Percentiles rank a stretch among this genome's conserved stretches.
Evolutionary conservation across 192 early-diverging fungal genomes (phyloP).

Genomic region (Anaeromyces robustus): DNA sequence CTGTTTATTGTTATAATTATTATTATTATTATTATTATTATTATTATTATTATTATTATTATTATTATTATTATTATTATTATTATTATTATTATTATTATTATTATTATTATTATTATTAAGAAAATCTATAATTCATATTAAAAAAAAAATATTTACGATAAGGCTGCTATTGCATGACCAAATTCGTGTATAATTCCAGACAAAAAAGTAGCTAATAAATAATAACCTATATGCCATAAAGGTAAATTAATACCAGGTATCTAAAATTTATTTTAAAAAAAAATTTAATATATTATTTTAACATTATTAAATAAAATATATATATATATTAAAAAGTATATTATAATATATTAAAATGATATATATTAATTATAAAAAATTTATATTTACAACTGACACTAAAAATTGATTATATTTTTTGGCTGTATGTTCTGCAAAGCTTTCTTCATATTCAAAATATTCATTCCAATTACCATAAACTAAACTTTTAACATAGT

Average conservation of each 20-base stretch:
- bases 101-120: too few relatives aligned
- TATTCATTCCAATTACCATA: background rate
- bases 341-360: background rate
- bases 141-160: constrained; percentile 20
- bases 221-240: constrained; percentile 47
- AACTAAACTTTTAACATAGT: background rate
- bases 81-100: too few relatives aligned
- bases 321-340: background rate
- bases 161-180: constrained; percentile 52
- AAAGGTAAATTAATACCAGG: constrained; percentile 58
- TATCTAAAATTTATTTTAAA: constrained; percentile 25
- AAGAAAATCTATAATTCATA: too few relatives aligned
- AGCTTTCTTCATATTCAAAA: background rate
- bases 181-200: constrained; percentile 58
- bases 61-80: too few relatives aligned
- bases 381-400: constrained; percentile 30
- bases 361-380: background rate
- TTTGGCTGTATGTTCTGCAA: constrained; percentile 3
- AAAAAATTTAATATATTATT: too few relatives aligned
- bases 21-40: too few relatives aligned
- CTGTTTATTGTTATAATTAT: too few relatives aligned
- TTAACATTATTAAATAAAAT: too few relatives aligned
- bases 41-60: too few relatives aligned
- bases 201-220: constrained; percentile 39
- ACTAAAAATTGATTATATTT: constrained; percentile 29